Percentiles rank a stretch among this genome's conserved stretches.
These are phyloP conservation scores for Elsinoe arachidis DNA, from an alignment of 2,329 filamentous ascomycete genomes.

Conservation along the genomic window DNA sequence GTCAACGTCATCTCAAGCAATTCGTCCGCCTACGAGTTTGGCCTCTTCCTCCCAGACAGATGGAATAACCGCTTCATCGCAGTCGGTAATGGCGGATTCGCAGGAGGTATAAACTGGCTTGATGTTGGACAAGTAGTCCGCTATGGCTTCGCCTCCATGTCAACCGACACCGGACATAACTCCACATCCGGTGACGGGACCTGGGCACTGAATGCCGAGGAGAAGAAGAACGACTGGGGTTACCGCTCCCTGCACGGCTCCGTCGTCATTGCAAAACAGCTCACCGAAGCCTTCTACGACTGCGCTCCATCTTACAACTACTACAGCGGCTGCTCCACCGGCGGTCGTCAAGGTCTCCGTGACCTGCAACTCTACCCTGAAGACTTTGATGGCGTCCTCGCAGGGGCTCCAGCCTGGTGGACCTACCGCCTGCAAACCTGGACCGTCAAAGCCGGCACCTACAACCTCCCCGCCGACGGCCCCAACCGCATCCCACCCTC, in stretches of 20 bases:
- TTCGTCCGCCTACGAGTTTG: conserved; percentile 24
- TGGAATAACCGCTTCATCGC: conserved; percentile 30
- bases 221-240: conserved; percentile 32
- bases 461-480: conserved; percentile 40
- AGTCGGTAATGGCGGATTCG: conserved; percentile 40
- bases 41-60: conserved; percentile 25
- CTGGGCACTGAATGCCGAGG: conserved; percentile 33
- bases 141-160: conserved; percentile 38
- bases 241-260: conserved; percentile 41
- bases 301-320: conserved; percentile 40
- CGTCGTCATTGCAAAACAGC: conserved; percentile 39
- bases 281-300: conserved; percentile 43
- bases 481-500: conserved; percentile 36
- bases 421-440: conserved; percentile 40
- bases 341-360: conserved; percentile 51
- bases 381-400: conserved; percentile 50
- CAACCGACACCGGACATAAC: conserved; percentile 40
- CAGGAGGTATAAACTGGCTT: conserved; percentile 40
- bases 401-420: conserved; percentile 46
- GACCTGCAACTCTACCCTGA: conserved; percentile 45
- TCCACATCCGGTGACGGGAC: conserved; percentile 25
- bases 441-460: conserved; percentile 38
- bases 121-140: conserved; percentile 37
- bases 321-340: conserved; percentile 51
- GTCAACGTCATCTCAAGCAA: conserved; percentile 25